phyloP scores from a whole-genome alignment of 78 protist species.

The Tieghemostelium lacteum region DNA sequence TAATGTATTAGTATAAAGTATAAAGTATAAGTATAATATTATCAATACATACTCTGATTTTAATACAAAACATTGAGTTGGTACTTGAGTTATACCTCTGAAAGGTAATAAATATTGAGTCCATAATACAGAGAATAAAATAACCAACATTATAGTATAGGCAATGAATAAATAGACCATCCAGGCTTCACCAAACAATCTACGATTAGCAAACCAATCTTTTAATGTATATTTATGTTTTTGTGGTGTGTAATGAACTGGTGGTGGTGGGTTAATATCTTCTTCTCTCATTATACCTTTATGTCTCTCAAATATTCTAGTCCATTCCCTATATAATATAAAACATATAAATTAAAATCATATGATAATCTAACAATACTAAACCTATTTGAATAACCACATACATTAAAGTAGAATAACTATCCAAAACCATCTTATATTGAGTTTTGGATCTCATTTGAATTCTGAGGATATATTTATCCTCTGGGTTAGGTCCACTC shows the following conservation, averaged over 20 bases:
- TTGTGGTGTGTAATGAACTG: neutral
- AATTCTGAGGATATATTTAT: neutral
- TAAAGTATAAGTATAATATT: neutral
- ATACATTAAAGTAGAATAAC: neutral
- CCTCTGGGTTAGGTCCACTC: neutral
- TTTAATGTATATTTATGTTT: constrained; percentile 1
- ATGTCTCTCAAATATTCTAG: neutral
- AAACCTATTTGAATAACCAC: neutral
- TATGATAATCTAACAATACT: neutral
- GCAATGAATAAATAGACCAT: constrained; percentile 11
- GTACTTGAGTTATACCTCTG: constrained; percentile 9
- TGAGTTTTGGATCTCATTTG: constrained; percentile 1
- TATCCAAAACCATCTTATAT: constrained; percentile 8
- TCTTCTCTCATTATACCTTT: constrained; percentile 40
- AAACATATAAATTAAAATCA: neutral
- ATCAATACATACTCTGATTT: constrained; percentile 12
- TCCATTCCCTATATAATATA: constrained; percentile 11
- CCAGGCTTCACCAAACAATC: constrained; percentile 28
- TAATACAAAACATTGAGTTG: constrained; percentile 1
- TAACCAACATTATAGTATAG: neutral
- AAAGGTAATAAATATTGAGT: constrained; percentile 31
- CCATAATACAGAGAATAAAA: constrained; percentile 30
- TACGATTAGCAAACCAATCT: constrained; percentile 3
- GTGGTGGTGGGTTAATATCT: constrained; percentile 36
- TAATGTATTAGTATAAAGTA: neutral